A percentile compares a stretch with the other conserved stretches of the same genome.
Conservation (phyloP, 768 basidiomycete species). For the Aureoboletus auriporus region DNA sequence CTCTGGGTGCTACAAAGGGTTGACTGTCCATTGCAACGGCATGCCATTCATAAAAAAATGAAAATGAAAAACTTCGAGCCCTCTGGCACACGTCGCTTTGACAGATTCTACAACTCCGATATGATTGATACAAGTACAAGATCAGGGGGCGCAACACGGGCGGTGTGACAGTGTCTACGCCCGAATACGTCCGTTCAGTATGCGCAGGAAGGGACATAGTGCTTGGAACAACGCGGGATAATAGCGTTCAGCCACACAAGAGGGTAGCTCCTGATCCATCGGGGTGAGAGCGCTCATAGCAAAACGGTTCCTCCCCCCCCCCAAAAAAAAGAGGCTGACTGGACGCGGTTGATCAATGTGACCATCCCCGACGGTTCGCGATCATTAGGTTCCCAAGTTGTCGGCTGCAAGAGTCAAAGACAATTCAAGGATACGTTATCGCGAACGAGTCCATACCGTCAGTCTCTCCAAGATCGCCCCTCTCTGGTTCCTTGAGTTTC, state of each 20-base stretch:
- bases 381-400: conserved; percentile 75
- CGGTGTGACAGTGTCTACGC: no score
- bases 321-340: conserved; percentile 36
- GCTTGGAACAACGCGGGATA: conserved; percentile 70
- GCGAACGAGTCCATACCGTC: conserved; percentile 48
- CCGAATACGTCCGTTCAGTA: conserved; percentile 9
- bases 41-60: no score
- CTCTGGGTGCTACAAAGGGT: no score
- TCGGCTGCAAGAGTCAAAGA: conserved; percentile 47
- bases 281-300: background rate
- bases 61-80: no score
- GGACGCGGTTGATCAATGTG: conserved; percentile 71
- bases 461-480: conserved; percentile 51
- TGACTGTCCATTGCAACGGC: no score
- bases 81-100: no score
- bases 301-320: conserved; percentile 1
- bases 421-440: no score
- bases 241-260: conserved; percentile 73
- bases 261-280: conserved; percentile 65
- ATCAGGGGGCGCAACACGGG: no score
- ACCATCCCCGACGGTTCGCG: conserved; percentile 66
- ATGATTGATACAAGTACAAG: no score
- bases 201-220: conserved; percentile 65
- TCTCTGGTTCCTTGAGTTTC: conserved; percentile 49
- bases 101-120: no score